phyloP scores from a whole-genome alignment of 2,329 filamentous ascomycete genomes.

The Dothistroma pini region DNA sequence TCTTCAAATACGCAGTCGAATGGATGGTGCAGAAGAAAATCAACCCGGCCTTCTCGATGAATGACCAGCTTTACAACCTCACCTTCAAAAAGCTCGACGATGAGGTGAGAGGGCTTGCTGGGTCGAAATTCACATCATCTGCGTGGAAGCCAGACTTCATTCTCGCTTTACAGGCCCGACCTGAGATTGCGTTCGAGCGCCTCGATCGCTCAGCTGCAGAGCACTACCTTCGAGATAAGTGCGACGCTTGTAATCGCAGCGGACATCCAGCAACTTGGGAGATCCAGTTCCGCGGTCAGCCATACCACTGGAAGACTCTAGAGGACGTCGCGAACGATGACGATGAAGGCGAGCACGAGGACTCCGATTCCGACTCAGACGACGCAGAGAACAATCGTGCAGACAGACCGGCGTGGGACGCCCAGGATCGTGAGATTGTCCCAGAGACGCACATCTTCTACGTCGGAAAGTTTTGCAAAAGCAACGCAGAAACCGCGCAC shows the following conservation, averaged over 20 bases:
- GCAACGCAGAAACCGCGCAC: conserved; percentile 67
- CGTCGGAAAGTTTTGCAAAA: conserved; percentile 56
- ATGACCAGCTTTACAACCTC: conserved; percentile 62
- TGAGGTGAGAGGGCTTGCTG: conserved; percentile 64
- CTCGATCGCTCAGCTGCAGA: conserved; percentile 41
- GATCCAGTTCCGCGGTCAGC: conserved; percentile 60
- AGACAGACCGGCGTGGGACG: conserved; percentile 43
- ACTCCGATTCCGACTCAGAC: conserved; percentile 29
- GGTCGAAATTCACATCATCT: conserved; percentile 68
- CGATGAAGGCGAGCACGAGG: conserved; percentile 44
- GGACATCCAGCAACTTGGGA: conserved; percentile 64
- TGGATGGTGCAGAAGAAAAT: conserved; percentile 80
- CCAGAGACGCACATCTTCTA: conserved; percentile 48
- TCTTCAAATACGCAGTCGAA: conserved; percentile 70
- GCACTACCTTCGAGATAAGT: conserved; percentile 45
- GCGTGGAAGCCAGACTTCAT: conserved; percentile 67
- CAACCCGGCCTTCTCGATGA: conserved; percentile 63
- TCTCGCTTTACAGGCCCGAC: conserved; percentile 62
- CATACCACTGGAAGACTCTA: conserved; percentile 64
- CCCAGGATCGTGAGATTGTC: conserved; percentile 47
- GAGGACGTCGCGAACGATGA: conserved; percentile 60
- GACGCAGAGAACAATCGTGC: conserved; percentile 30
- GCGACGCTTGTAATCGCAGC: conserved; percentile 67
- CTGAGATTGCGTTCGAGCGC: conserved; percentile 53
- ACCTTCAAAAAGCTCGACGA: conserved; percentile 70